Evolutionary conservation across 2,329 filamentous ascomycete species (phyloP).

Genomic region (Alternaria atra): DNA sequence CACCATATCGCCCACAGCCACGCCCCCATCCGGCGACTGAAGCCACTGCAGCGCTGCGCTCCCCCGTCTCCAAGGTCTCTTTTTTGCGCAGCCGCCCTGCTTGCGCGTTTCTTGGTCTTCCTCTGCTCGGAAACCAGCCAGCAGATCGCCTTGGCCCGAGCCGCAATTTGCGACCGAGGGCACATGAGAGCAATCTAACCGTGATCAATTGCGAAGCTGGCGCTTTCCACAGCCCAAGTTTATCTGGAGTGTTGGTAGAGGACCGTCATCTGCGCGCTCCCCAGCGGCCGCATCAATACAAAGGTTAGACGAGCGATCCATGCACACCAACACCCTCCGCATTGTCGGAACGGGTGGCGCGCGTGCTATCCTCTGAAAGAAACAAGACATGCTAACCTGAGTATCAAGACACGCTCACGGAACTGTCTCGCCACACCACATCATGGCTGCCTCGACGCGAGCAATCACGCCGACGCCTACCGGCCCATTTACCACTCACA

Average conservation of each 20-base stretch:
- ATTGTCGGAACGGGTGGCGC: neutral
- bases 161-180: slow-evolving; percentile 21
- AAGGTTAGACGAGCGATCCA: slow-evolving; percentile 26
- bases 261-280: slow-evolving; percentile 18
- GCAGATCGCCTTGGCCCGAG: slow-evolving; percentile 23
- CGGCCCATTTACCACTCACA: slow-evolving; percentile 52
- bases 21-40: neutral
- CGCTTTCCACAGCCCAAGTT: slow-evolving; percentile 17
- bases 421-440: slow-evolving; percentile 8
- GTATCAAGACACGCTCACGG: slow-evolving; percentile 13
- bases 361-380: neutral
- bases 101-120: slow-evolving; percentile 6
- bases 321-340: slow-evolving; percentile 4
- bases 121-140: slow-evolving; percentile 20
- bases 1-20: neutral
- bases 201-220: slow-evolving; percentile 29
- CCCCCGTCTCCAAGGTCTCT: slow-evolving; percentile 10
- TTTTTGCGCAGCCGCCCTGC: neutral
- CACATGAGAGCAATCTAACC: slow-evolving; percentile 15
- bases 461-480: slow-evolving; percentile 55
- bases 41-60: neutral
- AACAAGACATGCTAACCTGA: slow-evolving; percentile 19
- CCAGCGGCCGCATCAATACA: slow-evolving; percentile 21
- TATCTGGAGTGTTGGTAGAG: slow-evolving; percentile 21
- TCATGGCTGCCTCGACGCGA: slow-evolving; percentile 57